Evolutionary conservation across 441 rosid genomes (phyloP), one percentile per base, ranked within the genome.

Genomic region (Bocquillonia castaneifolia): DNA sequence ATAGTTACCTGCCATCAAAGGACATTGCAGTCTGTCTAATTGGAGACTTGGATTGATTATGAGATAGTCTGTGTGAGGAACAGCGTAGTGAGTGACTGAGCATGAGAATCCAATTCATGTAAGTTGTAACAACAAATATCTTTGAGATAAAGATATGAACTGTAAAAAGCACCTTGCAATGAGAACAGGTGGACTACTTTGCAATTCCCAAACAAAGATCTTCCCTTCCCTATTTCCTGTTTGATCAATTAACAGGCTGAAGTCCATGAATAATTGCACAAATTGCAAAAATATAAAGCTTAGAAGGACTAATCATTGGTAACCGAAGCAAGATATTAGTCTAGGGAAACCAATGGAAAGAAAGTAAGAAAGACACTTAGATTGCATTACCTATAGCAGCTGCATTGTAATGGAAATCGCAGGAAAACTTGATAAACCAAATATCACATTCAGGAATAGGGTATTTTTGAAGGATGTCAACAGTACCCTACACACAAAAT

Each of bases 1-100:
- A n/a, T 20, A 20, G 36, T 52, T 78, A 91, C 97, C 91, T 90
- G 73, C 99, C 99, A 68, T 90, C 93, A 47, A 84, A 85, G 25
- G 99, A 94, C 97, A 87, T 80, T 64, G 99, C 99, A 3, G 97
- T 94, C 77, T 94, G 99, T 75, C 99, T 85, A 63, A 91, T 90
- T 23, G 93, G 86, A 44, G 82, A 84, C 69, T 86, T 94, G 23
- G 97, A 91, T 55, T 90, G 93, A 42, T 72, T 64, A 75, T 88
- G 96, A 64, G 90, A 85, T 59, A 94, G 67, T 86, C 99, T 94
- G 77, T 23, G 23, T 47, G 44, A 74, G 36, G 74, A 52, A 54
- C 32, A 70, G 10, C 40, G 6, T 5, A 18, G 55, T 45, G 4
- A 53, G 69, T 18, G 36, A 29, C 69, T 31, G 55, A 18, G 12